A percentile compares a stretch with the other conserved stretches of the same genome.
Conservation (phyloP, 257 asterid species). For the Scutellaria galericulata region DNA sequence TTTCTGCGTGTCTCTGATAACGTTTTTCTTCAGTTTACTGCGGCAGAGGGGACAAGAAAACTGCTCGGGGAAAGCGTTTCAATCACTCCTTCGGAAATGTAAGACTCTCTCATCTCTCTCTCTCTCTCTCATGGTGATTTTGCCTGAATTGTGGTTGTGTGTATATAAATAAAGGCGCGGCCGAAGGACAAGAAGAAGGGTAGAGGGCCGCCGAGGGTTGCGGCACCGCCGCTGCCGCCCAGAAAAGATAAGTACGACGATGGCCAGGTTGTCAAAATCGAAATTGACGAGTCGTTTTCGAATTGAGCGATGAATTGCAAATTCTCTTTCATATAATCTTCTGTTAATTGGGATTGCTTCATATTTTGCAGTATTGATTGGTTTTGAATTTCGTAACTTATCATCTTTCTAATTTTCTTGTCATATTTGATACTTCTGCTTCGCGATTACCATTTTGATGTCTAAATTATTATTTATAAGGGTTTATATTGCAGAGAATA, state of each 20-base stretch:
- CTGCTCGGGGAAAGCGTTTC: slow-evolving; percentile 95
- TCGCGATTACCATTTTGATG: too few relatives aligned
- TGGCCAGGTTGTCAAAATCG: slow-evolving; percentile 75
- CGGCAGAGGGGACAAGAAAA: slow-evolving; percentile 97
- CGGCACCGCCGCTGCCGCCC: slow-evolving; percentile 87
- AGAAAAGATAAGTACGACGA: slow-evolving; percentile 88
- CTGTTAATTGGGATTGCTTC: background rate
- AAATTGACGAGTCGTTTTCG: slow-evolving; percentile 64
- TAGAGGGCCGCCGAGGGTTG: slow-evolving; percentile 96
- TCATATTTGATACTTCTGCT: too few relatives aligned
- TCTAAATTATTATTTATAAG: too few relatives aligned
- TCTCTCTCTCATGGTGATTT: background rate
- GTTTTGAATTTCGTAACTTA: background rate
- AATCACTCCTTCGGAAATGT: slow-evolving; percentile 96
- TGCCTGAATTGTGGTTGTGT: slow-evolving; percentile 8
- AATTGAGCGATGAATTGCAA: background rate
- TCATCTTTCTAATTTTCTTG: too few relatives aligned
- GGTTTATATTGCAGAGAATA: too few relatives aligned
- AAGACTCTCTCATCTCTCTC: slow-evolving; percentile 26
- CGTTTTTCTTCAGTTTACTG: slow-evolving; percentile 61
- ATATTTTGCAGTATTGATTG: background rate
- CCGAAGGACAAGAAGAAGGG: slow-evolving; percentile 85
- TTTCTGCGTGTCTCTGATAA: background rate
- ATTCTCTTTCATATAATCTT: background rate
- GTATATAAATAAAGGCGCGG: slow-evolving; percentile 67